Base-by-base conservation (phyloP, 108 stramenopile genomes). In the Cyclotella baltica region DNA sequence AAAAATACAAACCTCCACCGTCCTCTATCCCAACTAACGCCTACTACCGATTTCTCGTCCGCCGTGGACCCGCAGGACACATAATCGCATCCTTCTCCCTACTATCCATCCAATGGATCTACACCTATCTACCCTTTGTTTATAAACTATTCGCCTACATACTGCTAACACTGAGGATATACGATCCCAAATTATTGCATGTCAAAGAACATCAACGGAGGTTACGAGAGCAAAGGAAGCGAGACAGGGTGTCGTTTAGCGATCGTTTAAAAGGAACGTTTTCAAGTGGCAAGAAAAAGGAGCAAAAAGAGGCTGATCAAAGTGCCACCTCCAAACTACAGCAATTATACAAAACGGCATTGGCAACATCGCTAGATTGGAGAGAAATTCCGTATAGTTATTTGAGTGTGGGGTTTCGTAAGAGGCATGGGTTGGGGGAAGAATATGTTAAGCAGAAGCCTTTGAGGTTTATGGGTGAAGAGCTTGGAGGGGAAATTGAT, bases 31-130 rank as follows among this genome's bases (percentile, higher is more conserved):
- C 84, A 36, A 91, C 93, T 48, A 94, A 94, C 65, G 83, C 81
- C n/a, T 48, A 89, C 34, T 92, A 90, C 77, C 88, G 93, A 0
- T 88, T 86, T 64, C 68, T 91, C 15, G 66, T 92, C 34, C 70
- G 83, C 20, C 81, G 83, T 36, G 93, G 90, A 38, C 81, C 57
- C 33, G 50, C 70, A 48, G 89, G 90, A 0, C 90, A 90, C 66
- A 61, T 89, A 13, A 4, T 90, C 19, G 87, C 87, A 5, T 85
- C 89, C 67, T 59, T 81, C 15, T 68, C 73, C 11, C 55, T 93
- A 38, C 22, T 89, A 18, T 48, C 75, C 48, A 43, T 77, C 28
- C 89, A 92, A 70, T 91, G 85, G 76, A 50, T 89, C 28, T 53
- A 83, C 29, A 62, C 35, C 18, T 93, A 91, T 58, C 28, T 93